These are phyloP conservation scores for Quercus engelmannii DNA, from an alignment of 306 rosid species.

Conservation along the genomic window DNA sequence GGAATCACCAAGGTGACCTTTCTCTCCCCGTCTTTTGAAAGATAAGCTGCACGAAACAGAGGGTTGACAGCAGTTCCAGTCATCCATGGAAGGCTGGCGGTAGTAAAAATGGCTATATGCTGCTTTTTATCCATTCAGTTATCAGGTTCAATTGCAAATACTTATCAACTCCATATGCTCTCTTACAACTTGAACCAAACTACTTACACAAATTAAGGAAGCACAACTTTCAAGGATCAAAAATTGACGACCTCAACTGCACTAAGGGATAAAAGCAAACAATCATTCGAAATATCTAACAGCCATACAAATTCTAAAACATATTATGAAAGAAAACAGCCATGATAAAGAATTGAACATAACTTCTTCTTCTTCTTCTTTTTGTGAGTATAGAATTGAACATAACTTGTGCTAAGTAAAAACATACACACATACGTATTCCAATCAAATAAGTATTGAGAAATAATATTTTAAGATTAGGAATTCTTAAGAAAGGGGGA, in stretches of 20 bases:
- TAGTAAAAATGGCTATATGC: slow-evolving; percentile 85
- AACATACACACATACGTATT: too few species aligned
- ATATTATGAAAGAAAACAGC: slow-evolving; percentile 8
- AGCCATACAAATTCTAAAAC: neutral
- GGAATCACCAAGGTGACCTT: slow-evolving; percentile 78
- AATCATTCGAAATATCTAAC: neutral
- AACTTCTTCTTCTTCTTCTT: neutral
- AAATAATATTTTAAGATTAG: neutral
- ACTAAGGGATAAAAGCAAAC: neutral
- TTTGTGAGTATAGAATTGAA: too few species aligned
- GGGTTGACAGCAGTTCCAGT: slow-evolving; percentile 98
- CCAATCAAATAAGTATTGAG: neutral
- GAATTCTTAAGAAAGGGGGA: neutral
- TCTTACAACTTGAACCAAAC: neutral
- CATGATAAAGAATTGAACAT: neutral
- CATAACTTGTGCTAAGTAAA: too few species aligned
- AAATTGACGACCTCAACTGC: slow-evolving; percentile 12
- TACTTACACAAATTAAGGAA: slow-evolving; percentile 8
- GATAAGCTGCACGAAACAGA: slow-evolving; percentile 89
- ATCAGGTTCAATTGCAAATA: slow-evolving; percentile 18
- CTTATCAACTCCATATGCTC: slow-evolving; percentile 11
- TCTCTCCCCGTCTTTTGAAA: slow-evolving; percentile 59
- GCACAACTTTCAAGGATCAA: slow-evolving; percentile 13
- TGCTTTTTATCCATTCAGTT: slow-evolving; percentile 60
- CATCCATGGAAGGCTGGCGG: slow-evolving; percentile 99